These are phyloP conservation scores for Fusarium phyllophilum DNA, from an alignment of 2,329 filamentous ascomycete species.

Conservation along the genomic window DNA sequence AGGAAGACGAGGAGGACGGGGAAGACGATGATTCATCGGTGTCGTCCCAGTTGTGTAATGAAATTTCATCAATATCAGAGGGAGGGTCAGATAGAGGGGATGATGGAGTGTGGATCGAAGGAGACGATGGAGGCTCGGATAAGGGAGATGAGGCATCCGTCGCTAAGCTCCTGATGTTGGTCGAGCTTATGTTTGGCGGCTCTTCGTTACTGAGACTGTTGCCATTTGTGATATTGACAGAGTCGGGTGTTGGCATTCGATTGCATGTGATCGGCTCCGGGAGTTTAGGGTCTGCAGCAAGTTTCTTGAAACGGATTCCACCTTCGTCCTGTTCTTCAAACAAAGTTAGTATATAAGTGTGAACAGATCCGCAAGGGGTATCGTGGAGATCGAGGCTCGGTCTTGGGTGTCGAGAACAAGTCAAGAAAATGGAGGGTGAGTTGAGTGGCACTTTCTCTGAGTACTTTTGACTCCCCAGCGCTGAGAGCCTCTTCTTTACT, in stretches of 20 bases:
- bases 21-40: slow-evolving; percentile 24
- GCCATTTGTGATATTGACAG: not conserved
- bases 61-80: not conserved
- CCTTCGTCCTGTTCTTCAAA: not conserved
- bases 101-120: not conserved
- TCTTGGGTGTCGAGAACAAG: no score
- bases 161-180: not conserved
- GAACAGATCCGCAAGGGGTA: not conserved
- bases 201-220: not conserved
- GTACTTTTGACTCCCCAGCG: not conserved
- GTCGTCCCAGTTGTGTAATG: not conserved
- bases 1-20: slow-evolving; percentile 33
- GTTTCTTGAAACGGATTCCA: not conserved
- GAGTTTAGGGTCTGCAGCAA: not conserved
- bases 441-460: not conserved
- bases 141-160: not conserved
- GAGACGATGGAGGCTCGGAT: not conserved
- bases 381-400: not conserved
- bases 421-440: not conserved
- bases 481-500: not conserved
- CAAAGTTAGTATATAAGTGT: not conserved
- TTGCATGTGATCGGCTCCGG: not conserved
- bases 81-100: not conserved
- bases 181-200: not conserved
- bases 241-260: not conserved